phyloP scores from a whole-genome alignment of 2,329 filamentous ascomycete genomes.

The Salinomyces thailandicus region DNA sequence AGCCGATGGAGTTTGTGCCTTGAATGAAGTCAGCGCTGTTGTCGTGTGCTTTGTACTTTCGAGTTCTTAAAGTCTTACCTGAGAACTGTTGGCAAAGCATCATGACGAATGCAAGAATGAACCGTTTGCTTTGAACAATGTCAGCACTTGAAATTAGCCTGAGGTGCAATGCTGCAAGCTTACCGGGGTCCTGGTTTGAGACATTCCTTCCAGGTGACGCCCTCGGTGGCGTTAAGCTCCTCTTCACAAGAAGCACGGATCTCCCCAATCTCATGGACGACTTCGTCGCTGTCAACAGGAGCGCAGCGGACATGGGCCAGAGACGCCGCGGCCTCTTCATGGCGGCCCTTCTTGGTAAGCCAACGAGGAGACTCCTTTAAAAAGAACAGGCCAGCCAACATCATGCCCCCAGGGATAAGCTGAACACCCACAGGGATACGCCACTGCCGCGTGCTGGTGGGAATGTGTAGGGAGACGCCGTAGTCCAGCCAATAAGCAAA shows the following conservation, averaged over 20 bases:
- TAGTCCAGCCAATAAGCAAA: constrained; percentile 44
- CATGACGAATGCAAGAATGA: constrained; percentile 40
- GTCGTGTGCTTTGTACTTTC: constrained; percentile 23
- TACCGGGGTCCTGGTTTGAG: constrained; percentile 32
- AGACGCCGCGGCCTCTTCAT: constrained; percentile 34
- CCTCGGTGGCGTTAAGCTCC: constrained; percentile 31
- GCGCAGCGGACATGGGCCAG: constrained; percentile 31
- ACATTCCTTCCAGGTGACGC: constrained; percentile 33
- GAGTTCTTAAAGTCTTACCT: not conserved
- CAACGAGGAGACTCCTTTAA: constrained; percentile 44
- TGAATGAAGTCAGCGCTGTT: constrained; percentile 17
- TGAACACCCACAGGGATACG: constrained; percentile 43
- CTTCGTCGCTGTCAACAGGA: constrained; percentile 25
- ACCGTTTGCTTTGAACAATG: constrained; percentile 36
- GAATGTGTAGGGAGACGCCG: constrained; percentile 37
- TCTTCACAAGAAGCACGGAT: constrained; percentile 34
- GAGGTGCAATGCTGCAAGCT: not conserved
- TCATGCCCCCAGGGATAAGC: constrained; percentile 41
- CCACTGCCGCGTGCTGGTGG: constrained; percentile 40
- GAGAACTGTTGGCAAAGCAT: constrained; percentile 33
- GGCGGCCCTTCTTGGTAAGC: constrained; percentile 43
- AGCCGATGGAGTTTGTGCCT: constrained; percentile 29
- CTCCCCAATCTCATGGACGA: constrained; percentile 33
- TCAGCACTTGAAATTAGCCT: not conserved
- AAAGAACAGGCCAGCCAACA: constrained; percentile 41